Evolutionary conservation across 1,284 basidiomycete genomes (phyloP).

Genomic region (Cryptococcus sp.): DNA sequence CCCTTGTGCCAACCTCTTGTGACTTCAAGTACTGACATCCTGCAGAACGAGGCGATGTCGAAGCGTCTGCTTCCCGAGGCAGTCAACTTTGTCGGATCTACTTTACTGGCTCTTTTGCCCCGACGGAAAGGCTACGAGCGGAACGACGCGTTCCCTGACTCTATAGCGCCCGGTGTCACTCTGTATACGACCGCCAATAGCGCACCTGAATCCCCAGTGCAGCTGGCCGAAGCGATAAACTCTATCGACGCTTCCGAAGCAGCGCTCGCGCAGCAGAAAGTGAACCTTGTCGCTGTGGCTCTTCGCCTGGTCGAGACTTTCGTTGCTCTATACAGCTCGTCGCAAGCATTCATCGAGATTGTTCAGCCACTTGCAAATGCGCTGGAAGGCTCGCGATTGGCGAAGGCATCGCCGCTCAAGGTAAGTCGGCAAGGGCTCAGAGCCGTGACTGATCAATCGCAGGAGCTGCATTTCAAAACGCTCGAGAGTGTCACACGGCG

Average conservation of each 20-base stretch:
- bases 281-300: slow-evolving; percentile 59
- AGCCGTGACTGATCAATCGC: slow-evolving; percentile 5
- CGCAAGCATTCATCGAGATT: slow-evolving; percentile 81
- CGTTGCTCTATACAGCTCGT: slow-evolving; percentile 71
- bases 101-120: slow-evolving; percentile 72
- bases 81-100: slow-evolving; percentile 75
- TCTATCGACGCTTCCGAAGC: slow-evolving; percentile 43
- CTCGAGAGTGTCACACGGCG: slow-evolving; percentile 62
- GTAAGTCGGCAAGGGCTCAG: slow-evolving; percentile 53
- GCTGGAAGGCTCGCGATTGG: slow-evolving; percentile 60
- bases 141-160: slow-evolving; percentile 71
- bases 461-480: slow-evolving; percentile 57
- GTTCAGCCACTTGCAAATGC: slow-evolving; percentile 69
- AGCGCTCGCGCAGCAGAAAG: slow-evolving; percentile 57
- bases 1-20: slow-evolving; percentile 22
- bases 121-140: slow-evolving; percentile 53
- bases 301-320: slow-evolving; percentile 67
- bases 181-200: slow-evolving; percentile 25
- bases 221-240: slow-evolving; percentile 27
- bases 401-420: slow-evolving; percentile 61
- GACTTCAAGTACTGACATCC: neutral
- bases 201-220: slow-evolving; percentile 32
- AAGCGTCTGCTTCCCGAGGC: slow-evolving; percentile 89
- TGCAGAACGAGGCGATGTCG: slow-evolving; percentile 78
- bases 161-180: slow-evolving; percentile 50